Evolutionary conservation across 2,329 filamentous ascomycete genomes (phyloP).

Genomic region (Pseudogymnoascus sp.): DNA sequence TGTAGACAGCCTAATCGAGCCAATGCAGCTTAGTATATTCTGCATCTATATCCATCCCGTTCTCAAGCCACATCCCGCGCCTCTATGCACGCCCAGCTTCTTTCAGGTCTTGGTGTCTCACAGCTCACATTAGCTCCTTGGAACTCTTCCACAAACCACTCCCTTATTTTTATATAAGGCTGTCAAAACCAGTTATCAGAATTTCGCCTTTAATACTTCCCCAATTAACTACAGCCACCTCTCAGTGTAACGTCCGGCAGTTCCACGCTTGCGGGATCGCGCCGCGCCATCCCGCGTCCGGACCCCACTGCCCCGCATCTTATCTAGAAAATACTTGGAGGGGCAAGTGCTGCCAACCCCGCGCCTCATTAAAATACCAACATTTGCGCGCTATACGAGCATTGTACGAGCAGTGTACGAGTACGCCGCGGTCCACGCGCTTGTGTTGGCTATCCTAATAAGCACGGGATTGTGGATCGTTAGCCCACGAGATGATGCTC

Average conservation of each 20-base stretch:
- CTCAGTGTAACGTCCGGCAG: not conserved
- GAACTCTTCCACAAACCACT: not conserved
- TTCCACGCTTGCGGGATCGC: not conserved
- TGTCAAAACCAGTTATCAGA: not conserved
- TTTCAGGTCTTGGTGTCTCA: not conserved
- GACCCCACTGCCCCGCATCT: conserved; percentile 5
- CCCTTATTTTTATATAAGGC: not conserved
- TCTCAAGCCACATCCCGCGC: not conserved
- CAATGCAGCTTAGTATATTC: not conserved
- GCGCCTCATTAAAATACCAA: not conserved
- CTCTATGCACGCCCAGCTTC: not conserved
- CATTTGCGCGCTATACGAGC: conserved; percentile 1
- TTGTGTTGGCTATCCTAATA: not conserved
- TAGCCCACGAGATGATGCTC: not conserved
- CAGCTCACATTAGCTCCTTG: not conserved
- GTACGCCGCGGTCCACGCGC: not conserved
- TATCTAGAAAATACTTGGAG: not conserved
- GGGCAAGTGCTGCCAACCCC: not conserved
- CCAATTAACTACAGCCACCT: not conserved
- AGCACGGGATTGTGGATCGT: not conserved
- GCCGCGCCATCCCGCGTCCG: conserved; percentile 2
- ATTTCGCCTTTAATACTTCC: not conserved
- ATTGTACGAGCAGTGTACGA: not conserved
- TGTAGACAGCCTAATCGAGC: not conserved
- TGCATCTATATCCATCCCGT: not conserved